Conservation (phyloP, 208 protist species). For the Histomonas meleagridis region DNA sequence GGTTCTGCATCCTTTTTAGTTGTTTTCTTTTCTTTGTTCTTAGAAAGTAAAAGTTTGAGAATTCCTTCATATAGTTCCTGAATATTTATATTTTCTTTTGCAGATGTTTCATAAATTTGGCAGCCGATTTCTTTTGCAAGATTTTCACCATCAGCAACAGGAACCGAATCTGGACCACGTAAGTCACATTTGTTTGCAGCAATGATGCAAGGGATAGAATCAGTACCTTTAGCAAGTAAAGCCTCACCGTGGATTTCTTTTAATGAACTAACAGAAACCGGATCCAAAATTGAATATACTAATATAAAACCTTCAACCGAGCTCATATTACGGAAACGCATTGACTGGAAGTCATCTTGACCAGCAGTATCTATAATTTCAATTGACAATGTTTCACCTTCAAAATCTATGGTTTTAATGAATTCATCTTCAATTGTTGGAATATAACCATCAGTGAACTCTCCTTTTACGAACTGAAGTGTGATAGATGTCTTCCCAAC, state of each 20-base stretch:
- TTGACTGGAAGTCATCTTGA: neutral
- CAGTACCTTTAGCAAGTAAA: neutral
- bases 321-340: neutral
- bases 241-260: neutral
- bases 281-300: neutral
- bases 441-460: slow-evolving; percentile 10
- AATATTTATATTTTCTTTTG: neutral
- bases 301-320: neutral
- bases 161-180: neutral
- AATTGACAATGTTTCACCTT: neutral
- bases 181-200: neutral
- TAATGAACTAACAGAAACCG: neutral
- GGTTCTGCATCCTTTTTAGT: too few relatives aligned
- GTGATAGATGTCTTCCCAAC: neutral
- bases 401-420: neutral
- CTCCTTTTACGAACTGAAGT: neutral
- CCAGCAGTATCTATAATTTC: slow-evolving; percentile 26
- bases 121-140: neutral
- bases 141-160: too few relatives aligned
- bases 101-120: neutral
- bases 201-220: neutral
- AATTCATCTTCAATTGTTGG: slow-evolving; percentile 35
- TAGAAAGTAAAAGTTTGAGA: too few relatives aligned
- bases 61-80: neutral
- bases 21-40: too few relatives aligned